Evolutionary conservation across 371 early-diverging fungal genomes (phyloP), one percentile per base, ranked within the genome.

Genomic region (Gilbertella persicaria): DNA sequence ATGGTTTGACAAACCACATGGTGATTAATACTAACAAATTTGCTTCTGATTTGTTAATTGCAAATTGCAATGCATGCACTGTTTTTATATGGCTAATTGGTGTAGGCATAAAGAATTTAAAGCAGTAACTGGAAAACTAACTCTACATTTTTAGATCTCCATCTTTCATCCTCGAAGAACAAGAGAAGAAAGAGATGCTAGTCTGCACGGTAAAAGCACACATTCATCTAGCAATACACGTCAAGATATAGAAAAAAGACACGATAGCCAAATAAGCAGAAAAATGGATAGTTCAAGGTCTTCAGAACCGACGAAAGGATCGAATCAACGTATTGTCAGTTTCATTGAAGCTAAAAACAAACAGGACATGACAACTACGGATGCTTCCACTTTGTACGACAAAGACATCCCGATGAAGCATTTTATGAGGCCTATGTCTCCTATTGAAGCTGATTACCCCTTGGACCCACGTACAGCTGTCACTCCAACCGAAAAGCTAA

Each of bases 131-230:
- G n/a, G n/a, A n/a, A n/a, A n/a, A n/a, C n/a, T n/a, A n/a, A 16
- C 6, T 14, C 2, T 20, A 5, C 12, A 41, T 19, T 14, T 37
- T n/a, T 23, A 75, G 75, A 69, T 75, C 10, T 69, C 69, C 13
- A 71, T 75, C 52, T 75, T 73, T 52, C 75, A 75, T 50, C 75
- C 75, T 35, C 64, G 72, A 33, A 60, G 57, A 13, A 28, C 58
- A n/a, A 17, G 30, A 4, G 35, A 36, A 3, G 55, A 45, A 43
- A 14, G 35, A 0, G 45, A 33, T 14, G 23, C n/a, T 10, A 13
- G 20, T 12, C 57, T 57, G 0, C 42, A 41, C 6, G 24, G 53
- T 9, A 42, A 40, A 14, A 45, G 43, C 2, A 36, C 36, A 16
- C n/a, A 33, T 33, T 10, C 33, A 33, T 3, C 17, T n/a, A 46